Evolutionary conservation across 768 basidiomycete genomes (phyloP), one percentile per base, ranked within the genome.

Genomic region (Tulasnella sp.): DNA sequence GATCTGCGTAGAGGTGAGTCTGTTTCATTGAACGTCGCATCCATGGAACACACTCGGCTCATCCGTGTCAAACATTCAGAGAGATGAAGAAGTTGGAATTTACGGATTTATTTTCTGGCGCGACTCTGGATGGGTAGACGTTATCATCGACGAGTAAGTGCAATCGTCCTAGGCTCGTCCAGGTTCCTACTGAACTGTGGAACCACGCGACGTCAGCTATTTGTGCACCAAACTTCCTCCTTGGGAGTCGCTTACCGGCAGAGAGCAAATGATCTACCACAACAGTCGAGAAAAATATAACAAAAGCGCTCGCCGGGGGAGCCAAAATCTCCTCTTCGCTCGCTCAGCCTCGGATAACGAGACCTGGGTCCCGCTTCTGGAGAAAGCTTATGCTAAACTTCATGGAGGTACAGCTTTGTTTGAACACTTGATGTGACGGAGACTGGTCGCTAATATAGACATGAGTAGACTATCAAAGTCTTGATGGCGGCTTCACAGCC

Each of bases 91-190:
- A 75, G 83, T 86, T 35, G 86, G 86, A 2, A 81, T 88, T 7
- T 88, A 87, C 73, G 86, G 86, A 1, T 88, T 86, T 76, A 82
- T 87, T 63, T 87, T 88, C 77, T 85, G 83, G 76, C 79, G 85
- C 3, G 86, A 87, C 76, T 78, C 79, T 59, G 78, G 80, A 26
- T 87, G 86, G 86, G 83, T 83, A 17, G 80, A 82, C 9, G 81
- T 87, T 6, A 82, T 88, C 73, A 82, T 87, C 68, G 87, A 88
- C 75, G 87, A 88, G 86, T 86, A 74, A 42, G 84, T 79, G 3
- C 22, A 12, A 22, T 59, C 11, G 26, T 11, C 22, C 9, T 19
- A 12, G 14, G 11, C 6, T n/a, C 26, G 32, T 41, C 8, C 12
- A 9, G 2, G 32, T 14, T 7, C 32, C 36, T 14, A 22, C 29